Conservation (phyloP, 2,329 filamentous ascomycete genomes). For the Trichoderma breve region DNA sequence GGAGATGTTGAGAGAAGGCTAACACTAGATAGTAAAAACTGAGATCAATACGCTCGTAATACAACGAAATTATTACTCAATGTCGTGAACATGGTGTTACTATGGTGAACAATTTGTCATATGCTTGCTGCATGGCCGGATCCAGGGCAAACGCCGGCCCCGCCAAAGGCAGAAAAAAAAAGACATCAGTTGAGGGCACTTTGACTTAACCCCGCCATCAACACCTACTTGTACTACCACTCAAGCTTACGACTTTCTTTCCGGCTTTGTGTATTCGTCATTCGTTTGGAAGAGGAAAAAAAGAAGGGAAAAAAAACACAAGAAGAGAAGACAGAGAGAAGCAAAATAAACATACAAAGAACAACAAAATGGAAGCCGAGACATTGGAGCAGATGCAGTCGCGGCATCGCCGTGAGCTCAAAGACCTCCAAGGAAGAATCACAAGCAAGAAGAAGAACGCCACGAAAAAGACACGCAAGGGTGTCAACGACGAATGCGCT, state of each 20-base stretch:
- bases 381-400: constrained; percentile 73
- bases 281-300: not conserved
- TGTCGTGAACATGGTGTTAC: not conserved
- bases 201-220: constrained; percentile 10
- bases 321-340: not conserved
- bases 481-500: constrained; percentile 73
- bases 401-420: constrained; percentile 83
- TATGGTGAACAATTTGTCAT: not conserved
- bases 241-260: not conserved
- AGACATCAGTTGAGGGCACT: not conserved
- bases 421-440: constrained; percentile 78
- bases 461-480: constrained; percentile 79
- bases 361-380: constrained; percentile 38
- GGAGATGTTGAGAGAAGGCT: not conserved
- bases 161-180: constrained; percentile 2
- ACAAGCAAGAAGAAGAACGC: constrained; percentile 97
- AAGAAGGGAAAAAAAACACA: not conserved
- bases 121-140: not conserved
- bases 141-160: not conserved
- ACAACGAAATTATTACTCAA: not conserved
- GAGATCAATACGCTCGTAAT: not conserved
- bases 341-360: not conserved
- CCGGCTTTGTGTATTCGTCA: not conserved
- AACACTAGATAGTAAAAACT: not conserved
- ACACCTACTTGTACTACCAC: not conserved